phyloP scores from a whole-genome alignment of 2,329 filamentous ascomycete genomes.

The Colletotrichum lentis region DNA sequence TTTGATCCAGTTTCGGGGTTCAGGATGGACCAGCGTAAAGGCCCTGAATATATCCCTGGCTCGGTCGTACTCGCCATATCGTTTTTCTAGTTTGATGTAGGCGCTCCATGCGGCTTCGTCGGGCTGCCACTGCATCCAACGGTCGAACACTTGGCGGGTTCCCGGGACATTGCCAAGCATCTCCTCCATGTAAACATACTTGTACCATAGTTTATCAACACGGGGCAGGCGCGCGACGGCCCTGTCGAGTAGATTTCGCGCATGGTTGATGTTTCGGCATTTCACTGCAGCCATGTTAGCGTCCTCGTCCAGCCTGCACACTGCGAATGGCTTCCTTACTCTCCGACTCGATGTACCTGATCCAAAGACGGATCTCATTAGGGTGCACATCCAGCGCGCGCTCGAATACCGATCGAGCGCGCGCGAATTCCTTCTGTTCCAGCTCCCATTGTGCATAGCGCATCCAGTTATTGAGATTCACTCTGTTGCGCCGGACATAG shows the following conservation, averaged over 20 bases:
- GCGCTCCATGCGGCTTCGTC: constrained; percentile 95
- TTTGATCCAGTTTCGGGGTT: constrained; percentile 97
- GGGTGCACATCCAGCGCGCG: constrained; percentile 90
- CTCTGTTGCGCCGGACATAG: constrained; percentile 92
- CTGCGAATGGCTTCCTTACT: constrained; percentile 71
- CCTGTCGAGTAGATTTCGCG: constrained; percentile 90
- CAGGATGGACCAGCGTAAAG: constrained; percentile 91
- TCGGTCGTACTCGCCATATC: constrained; percentile 89
- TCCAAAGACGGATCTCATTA: constrained; percentile 87
- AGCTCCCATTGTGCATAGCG: constrained; percentile 97
- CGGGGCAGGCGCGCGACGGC: constrained; percentile 92
- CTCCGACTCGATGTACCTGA: constrained; percentile 93
- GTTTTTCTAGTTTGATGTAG: constrained; percentile 96
- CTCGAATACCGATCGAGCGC: constrained; percentile 93
- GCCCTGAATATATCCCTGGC: constrained; percentile 89
- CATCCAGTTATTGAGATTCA: constrained; percentile 99
- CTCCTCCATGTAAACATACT: constrained; percentile 99
- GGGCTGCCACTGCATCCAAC: constrained; percentile 98
- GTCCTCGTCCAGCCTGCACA: background rate
- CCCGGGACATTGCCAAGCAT: constrained; percentile 94
- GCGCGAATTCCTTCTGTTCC: constrained; percentile 95
- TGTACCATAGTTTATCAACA: constrained; percentile 98
- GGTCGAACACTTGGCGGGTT: constrained; percentile 91
- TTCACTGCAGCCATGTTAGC: constrained; percentile 31
- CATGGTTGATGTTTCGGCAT: constrained; percentile 90